Evolutionary conservation across 345 rosid species (phyloP).

Genomic region (Hibiscus syriacus): DNA sequence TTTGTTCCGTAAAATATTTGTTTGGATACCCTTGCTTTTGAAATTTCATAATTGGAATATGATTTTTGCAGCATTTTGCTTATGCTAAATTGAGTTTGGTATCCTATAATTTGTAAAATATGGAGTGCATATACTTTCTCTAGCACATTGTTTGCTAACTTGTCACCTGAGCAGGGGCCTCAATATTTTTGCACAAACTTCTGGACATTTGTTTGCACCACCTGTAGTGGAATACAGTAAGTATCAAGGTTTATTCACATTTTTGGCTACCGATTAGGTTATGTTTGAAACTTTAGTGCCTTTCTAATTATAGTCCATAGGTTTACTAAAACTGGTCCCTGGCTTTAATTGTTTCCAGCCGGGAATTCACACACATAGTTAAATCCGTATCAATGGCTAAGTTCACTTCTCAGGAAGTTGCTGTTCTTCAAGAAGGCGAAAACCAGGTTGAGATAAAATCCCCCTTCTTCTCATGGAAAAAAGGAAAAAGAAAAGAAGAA

Average conservation of each 20-base stretch:
- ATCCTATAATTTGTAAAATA: background rate
- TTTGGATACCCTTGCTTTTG: background rate
- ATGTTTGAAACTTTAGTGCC: too few relatives aligned
- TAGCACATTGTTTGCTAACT: background rate
- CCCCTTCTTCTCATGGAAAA: background rate
- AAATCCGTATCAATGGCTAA: slow-evolving; percentile 94
- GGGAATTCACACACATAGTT: slow-evolving; percentile 93
- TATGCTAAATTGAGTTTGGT: background rate
- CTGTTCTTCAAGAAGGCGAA: slow-evolving; percentile 84
- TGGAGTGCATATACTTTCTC: too few relatives aligned
- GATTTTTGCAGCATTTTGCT: too few relatives aligned
- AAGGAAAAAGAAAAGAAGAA: too few relatives aligned
- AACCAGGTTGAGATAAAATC: slow-evolving; percentile 53
- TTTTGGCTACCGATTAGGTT: too few relatives aligned
- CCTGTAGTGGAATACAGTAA: too few relatives aligned
- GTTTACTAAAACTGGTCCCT: too few relatives aligned
- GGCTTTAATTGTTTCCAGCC: slow-evolving; percentile 56
- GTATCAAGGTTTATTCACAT: too few relatives aligned
- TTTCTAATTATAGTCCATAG: too few relatives aligned
- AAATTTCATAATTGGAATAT: too few relatives aligned
- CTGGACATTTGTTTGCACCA: too few relatives aligned
- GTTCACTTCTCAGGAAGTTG: slow-evolving; percentile 81
- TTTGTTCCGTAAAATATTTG: background rate
- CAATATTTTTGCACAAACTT: too few relatives aligned
- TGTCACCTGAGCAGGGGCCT: slow-evolving; percentile 27